Conservation (phyloP, 495 filamentous ascomycete genomes). For the Neurospora intermedia region DNA sequence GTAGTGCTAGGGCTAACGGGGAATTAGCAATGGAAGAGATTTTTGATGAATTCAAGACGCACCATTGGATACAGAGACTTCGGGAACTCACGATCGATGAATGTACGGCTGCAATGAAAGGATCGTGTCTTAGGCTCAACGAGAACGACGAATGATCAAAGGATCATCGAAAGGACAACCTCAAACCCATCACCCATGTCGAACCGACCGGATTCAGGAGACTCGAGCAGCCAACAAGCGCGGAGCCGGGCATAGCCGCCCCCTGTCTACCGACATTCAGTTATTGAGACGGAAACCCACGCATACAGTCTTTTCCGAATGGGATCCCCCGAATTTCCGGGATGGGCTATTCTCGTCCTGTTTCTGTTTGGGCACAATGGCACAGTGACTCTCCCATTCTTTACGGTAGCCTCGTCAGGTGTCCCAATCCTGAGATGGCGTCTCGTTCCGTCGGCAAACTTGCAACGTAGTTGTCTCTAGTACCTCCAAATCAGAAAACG, state of each 20-base stretch:
- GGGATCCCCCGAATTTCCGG: neutral
- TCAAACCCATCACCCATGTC: neutral
- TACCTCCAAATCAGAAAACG: neutral
- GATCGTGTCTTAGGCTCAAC: neutral
- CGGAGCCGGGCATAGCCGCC: neutral
- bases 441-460: neutral
- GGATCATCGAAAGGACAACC: neutral
- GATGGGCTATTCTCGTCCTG: neutral
- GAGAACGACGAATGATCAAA: neutral
- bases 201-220: neutral
- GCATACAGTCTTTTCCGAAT: neutral
- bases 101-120: neutral
- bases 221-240: neutral
- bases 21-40: neutral
- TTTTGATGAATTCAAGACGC: neutral
- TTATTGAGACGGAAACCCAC: neutral
- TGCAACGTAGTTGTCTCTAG: neutral
- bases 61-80: neutral
- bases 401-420: neutral
- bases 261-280: neutral
- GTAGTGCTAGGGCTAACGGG: neutral
- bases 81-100: neutral
- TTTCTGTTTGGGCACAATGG: neutral
- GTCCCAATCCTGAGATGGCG: neutral
- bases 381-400: neutral